Evolutionary conservation across 2,329 filamentous ascomycete genomes (phyloP).

Genomic region (Leptographium wingfieldii): DNA sequence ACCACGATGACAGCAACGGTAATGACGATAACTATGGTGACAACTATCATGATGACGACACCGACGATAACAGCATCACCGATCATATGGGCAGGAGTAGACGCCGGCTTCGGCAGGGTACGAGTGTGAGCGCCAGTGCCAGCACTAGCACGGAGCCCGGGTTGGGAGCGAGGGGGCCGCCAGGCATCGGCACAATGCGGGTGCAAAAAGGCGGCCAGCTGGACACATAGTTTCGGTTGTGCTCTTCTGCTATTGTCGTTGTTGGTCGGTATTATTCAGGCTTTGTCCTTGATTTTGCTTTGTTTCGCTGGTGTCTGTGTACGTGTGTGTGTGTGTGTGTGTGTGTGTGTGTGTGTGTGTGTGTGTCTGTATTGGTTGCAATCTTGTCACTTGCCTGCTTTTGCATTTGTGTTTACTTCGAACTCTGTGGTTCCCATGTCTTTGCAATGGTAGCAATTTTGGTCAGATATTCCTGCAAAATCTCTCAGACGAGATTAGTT

Average conservation of each 20-base stretch:
- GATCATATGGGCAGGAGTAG: background rate
- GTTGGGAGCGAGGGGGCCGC: conserved; percentile 1
- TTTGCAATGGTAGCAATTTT: background rate
- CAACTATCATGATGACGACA: no score
- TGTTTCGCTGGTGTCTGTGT: background rate
- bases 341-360: background rate
- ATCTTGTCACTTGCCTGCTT: background rate
- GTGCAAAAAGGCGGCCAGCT: conserved; percentile 12
- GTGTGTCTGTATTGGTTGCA: background rate
- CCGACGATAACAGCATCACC: background rate
- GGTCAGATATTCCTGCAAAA: background rate
- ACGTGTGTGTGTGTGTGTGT: no score
- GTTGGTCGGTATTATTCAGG: background rate
- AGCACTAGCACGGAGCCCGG: conserved; percentile 1
- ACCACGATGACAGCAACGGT: background rate
- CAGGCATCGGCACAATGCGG: conserved; percentile 5
- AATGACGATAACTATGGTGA: background rate
- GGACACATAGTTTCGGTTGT: background rate
- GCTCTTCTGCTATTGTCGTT: background rate
- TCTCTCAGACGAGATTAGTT: background rate
- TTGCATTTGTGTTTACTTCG: background rate
- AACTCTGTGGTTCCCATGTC: background rate
- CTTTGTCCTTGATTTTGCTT: background rate
- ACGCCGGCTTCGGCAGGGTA: background rate
- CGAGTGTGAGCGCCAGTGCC: background rate